phyloP scores from a whole-genome alignment of 2,329 filamentous ascomycete species.

The Grosmannia serpens region DNA sequence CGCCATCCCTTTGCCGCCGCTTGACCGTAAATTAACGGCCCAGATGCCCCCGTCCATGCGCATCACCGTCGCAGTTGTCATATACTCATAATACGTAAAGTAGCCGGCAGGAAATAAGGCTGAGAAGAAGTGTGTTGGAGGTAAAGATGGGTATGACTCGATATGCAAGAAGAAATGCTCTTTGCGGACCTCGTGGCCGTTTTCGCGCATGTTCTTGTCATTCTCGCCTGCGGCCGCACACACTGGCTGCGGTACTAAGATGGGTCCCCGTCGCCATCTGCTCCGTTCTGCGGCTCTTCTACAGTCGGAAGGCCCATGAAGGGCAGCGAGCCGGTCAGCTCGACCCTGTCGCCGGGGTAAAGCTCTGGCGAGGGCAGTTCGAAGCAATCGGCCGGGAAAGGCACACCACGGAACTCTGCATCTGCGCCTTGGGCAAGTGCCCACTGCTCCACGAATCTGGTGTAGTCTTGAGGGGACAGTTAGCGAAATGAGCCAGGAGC shows the following conservation, averaged over 20 bases:
- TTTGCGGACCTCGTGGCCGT: no score
- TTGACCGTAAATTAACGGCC: no score
- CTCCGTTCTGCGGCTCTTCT: constrained; percentile 16
- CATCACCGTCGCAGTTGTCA: background rate
- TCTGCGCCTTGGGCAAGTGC: constrained; percentile 32
- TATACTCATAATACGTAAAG: background rate
- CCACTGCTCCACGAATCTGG: constrained; percentile 35
- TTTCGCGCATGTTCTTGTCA: background rate
- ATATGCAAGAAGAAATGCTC: background rate
- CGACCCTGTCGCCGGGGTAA: constrained; percentile 17
- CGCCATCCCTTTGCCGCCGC: no score
- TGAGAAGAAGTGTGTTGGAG: background rate
- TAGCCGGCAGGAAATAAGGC: background rate
- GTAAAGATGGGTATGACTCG: background rate
- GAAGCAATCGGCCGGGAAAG: constrained; percentile 32
- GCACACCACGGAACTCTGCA: constrained; percentile 31
- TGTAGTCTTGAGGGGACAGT: constrained; percentile 25
- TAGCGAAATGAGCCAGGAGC: constrained; percentile 1
- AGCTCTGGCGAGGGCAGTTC: constrained; percentile 37
- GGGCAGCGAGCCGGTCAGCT: constrained; percentile 9
- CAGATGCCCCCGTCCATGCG: background rate
- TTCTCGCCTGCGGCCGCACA: background rate
- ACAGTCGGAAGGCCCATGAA: constrained; percentile 18
- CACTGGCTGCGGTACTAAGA: background rate
- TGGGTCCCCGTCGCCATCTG: background rate